A percentile compares a stretch with the other conserved stretches of the same genome.
Conservation (phyloP, 495 filamentous ascomycete species). For the Penicillium cinerascens region DNA sequence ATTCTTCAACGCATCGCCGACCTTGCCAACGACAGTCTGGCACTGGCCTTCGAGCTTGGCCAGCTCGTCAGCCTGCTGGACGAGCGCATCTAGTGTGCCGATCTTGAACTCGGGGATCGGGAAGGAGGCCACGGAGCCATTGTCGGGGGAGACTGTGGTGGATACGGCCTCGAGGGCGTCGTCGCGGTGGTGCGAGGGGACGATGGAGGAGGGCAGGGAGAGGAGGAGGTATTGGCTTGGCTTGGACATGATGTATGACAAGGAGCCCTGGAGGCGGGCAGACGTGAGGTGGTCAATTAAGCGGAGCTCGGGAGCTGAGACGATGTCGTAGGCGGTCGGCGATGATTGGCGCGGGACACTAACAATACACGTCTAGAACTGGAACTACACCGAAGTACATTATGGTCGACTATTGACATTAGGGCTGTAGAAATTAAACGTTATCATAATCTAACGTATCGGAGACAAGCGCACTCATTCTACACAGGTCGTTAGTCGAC, state of each 20-base stretch:
- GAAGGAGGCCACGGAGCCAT: slow-evolving; percentile 74
- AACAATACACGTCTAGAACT: not conserved
- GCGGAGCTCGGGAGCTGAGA: slow-evolving; percentile 18
- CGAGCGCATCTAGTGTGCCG: slow-evolving; percentile 91
- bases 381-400: not conserved
- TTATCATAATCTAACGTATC: not conserved
- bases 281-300: slow-evolving; percentile 4
- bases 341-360: slow-evolving; percentile 20
- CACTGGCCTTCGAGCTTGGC: slow-evolving; percentile 79
- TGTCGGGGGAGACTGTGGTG: slow-evolving; percentile 67
- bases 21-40: slow-evolving; percentile 80
- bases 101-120: slow-evolving; percentile 93
- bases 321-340: slow-evolving; percentile 34
- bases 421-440: not conserved
- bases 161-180: slow-evolving; percentile 75
- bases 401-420: too few species aligned
- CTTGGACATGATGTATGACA: slow-evolving; percentile 49
- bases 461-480: not conserved
- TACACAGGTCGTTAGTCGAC: slow-evolving; percentile 13
- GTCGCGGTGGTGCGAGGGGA: slow-evolving; percentile 66
- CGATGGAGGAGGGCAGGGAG: slow-evolving; percentile 71
- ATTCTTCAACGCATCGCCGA: slow-evolving; percentile 76
- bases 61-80: slow-evolving; percentile 94
- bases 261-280: slow-evolving; percentile 18
- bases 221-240: slow-evolving; percentile 64